Percentiles rank a stretch among this genome's conserved stretches.
Evolutionary conservation across 2,329 filamentous ascomycete genomes (phyloP).

Genomic region (Cladosporium colombiae): DNA sequence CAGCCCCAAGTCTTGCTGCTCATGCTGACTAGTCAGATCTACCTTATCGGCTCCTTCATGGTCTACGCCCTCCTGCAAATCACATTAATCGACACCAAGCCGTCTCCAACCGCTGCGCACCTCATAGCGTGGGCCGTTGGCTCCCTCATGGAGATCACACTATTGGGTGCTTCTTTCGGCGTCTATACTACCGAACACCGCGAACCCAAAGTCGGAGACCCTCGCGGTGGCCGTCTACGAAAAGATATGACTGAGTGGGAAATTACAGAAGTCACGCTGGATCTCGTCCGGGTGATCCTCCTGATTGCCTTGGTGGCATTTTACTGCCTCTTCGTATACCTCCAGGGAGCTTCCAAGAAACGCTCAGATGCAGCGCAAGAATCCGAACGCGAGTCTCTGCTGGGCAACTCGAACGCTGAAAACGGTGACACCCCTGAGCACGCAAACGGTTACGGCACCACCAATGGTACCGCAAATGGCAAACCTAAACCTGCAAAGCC

Average conservation of each 20-base stretch:
- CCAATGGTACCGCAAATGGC: constrained; percentile 45
- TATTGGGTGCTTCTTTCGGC: constrained; percentile 68
- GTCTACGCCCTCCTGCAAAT: constrained; percentile 84
- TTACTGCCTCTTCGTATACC: constrained; percentile 58
- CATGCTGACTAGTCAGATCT: constrained; percentile 62
- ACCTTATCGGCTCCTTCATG: constrained; percentile 81
- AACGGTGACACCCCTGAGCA: constrained; percentile 46
- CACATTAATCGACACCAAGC: constrained; percentile 79
- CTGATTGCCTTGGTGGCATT: constrained; percentile 61
- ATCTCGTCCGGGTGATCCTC: constrained; percentile 67
- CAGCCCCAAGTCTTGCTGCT: not conserved
- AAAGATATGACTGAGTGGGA: constrained; percentile 59
- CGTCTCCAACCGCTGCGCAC: constrained; percentile 78
- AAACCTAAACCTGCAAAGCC: constrained; percentile 53
- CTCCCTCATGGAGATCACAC: constrained; percentile 69
- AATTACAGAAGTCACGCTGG: constrained; percentile 65
- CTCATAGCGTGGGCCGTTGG: constrained; percentile 76
- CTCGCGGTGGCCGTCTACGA: constrained; percentile 37
- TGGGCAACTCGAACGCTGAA: constrained; percentile 51
- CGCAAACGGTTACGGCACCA: constrained; percentile 52
- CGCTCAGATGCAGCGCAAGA: constrained; percentile 28
- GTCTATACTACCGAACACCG: constrained; percentile 69
- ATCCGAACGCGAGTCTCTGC: constrained; percentile 55
- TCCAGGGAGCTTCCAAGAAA: constrained; percentile 32
- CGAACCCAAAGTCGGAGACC: constrained; percentile 57